Evolutionary conservation across 208 protist species (phyloP).

Genomic region (Trypanosoma grayi): DNA sequence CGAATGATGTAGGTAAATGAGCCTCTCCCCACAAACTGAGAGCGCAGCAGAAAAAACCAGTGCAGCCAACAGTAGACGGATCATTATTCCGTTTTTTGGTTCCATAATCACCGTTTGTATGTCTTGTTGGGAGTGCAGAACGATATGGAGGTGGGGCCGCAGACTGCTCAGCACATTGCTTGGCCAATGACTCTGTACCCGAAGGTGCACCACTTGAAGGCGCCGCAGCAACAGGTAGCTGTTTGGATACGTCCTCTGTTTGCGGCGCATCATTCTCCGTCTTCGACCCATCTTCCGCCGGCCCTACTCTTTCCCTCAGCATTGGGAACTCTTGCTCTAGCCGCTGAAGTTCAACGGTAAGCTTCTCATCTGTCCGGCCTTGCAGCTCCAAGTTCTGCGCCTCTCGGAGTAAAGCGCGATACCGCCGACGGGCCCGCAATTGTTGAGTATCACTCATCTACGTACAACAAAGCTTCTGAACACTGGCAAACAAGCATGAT

Average conservation of each 20-base stretch:
- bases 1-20: conserved; percentile 42
- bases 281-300: not conserved
- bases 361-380: conserved; percentile 23
- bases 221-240: not conserved
- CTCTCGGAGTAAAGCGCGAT: conserved; percentile 54
- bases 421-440: conserved; percentile 45
- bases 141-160: no score
- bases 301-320: conserved; percentile 14
- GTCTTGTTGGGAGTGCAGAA: not conserved
- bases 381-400: conserved; percentile 22
- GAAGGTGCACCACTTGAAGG: no score
- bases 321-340: conserved; percentile 40
- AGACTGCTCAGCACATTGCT: no score
- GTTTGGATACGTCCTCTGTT: not conserved
- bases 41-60: conserved; percentile 23
- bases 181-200: no score
- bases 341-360: conserved; percentile 34
- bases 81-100: not conserved
- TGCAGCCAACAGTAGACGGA: not conserved
- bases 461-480: not conserved
- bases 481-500: no score
- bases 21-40: conserved; percentile 46
- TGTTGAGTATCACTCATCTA: conserved; percentile 5
- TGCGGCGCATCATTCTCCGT: not conserved
- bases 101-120: not conserved